These are phyloP conservation scores for Penicillium sp. DNA, from an alignment of 2,329 filamentous ascomycete species.

Conservation along the genomic window DNA sequence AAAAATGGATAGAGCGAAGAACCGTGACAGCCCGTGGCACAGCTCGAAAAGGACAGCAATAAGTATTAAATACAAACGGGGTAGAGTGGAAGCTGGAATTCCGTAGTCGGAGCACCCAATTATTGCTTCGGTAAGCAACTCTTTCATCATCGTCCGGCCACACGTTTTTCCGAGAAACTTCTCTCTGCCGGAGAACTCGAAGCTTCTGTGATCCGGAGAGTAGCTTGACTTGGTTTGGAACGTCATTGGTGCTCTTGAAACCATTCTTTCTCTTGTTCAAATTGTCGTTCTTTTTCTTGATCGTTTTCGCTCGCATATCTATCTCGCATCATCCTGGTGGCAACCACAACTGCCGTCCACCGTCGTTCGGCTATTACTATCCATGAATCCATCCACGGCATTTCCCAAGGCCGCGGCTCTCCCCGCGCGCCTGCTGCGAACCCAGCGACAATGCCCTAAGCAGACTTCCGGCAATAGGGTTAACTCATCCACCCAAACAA, in stretches of 20 bases:
- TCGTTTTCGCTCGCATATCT: neutral
- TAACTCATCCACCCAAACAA: constrained; percentile 28
- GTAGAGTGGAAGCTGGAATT: constrained; percentile 8
- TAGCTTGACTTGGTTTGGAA: constrained; percentile 6
- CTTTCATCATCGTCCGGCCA: constrained; percentile 27
- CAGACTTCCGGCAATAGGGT: constrained; percentile 24
- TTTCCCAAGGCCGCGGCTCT: constrained; percentile 38
- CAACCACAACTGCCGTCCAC: constrained; percentile 7
- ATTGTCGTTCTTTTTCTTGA: constrained; percentile 6
- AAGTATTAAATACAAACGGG: constrained; percentile 9
- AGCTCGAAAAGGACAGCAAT: constrained; percentile 10
- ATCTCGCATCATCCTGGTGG: neutral
- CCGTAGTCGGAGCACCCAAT: constrained; percentile 14
- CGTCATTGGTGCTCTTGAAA: constrained; percentile 8
- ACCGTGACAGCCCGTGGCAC: constrained; percentile 6
- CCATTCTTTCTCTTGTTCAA: constrained; percentile 3
- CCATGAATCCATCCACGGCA: constrained; percentile 36
- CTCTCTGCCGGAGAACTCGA: constrained; percentile 26
- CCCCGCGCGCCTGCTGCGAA: constrained; percentile 36
- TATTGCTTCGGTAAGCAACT: constrained; percentile 26
- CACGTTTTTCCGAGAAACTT: constrained; percentile 31
- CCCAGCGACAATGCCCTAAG: constrained; percentile 34
- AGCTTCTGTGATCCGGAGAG: constrained; percentile 24
- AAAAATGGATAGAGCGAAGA: constrained; percentile 4
- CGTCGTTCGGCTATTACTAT: constrained; percentile 16